Base-by-base conservation (phyloP, 805 yeast species). In the Pichia pseudocactophila region DNA sequence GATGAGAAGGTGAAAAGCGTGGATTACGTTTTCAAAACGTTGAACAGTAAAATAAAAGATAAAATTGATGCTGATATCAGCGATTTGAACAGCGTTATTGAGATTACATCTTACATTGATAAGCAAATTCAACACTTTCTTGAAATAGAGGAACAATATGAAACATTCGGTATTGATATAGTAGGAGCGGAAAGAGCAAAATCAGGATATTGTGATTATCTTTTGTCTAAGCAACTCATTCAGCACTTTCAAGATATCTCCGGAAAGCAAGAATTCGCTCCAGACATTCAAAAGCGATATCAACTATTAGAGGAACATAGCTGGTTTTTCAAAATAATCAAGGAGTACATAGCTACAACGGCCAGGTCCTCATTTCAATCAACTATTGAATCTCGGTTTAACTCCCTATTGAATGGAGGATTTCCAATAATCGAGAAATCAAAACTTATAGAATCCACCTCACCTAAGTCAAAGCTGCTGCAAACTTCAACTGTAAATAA, bases 391-490 rank as follows among this genome's bases (percentile, higher is more conserved):
- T 43, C 46, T 1, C 30, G 46, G 11, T 39, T 43, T 22, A 43
- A 43, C 20, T 30, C 35, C 2, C 36, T 43, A 19, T 17, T 43
- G 11, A 43, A 43, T 32, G 46, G 46, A 6, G 40, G 43, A 16
- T 17, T 27, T 27, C 30, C 37, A 13, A 26, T 43, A 13, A 27
- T 43, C 7, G 40, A 43, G 33, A 43, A 43, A 28, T 39, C 46
- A 12, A 34, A 40, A 13, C 6, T 43, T 6, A 26, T 43, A 25
- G 46, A 43, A 31, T 36, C 30, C 13, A 16, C 31, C 11, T 27
- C 42, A 27, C 3, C 11, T 15, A 2, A 10, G 7, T 15, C 33
- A 12, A 17, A 17, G 11, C 6, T 28, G 11, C 6, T 28, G 31
- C 31, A 28, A 22, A 8, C 5, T 22, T 8, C 25, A 22, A 22